Evolutionary conservation across 495 filamentous ascomycete genomes (phyloP), one percentile per base, ranked within the genome.

Genomic region (Letharia columbiana): DNA sequence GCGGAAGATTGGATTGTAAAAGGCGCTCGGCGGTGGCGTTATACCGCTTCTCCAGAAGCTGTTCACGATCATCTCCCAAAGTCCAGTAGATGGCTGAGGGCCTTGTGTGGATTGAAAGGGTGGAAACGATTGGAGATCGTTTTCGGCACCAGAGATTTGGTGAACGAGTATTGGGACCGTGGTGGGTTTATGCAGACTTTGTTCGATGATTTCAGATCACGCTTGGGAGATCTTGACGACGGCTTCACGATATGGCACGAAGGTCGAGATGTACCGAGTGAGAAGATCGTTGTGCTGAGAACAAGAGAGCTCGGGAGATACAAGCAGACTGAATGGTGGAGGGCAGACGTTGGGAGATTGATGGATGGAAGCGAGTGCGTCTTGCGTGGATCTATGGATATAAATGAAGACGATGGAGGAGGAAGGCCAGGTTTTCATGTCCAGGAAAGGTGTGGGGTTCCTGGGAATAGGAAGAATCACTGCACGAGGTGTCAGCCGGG

Each of bases 21-120:
- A 4, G 52, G 28, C 4, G 4, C 52, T 7, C 52, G 52, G 18
- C 52, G 52, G 18, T 56, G 52, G 52, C 52, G 52, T 13, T 18
- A 5, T 33, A 13, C 31, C 31, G 31, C 31, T 37, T 56, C 52
- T 35, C 31, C 52, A 56, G 52, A 56, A 56, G 52, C 37, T 18
- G 52, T 56, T 17, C 52, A 56, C 6, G 7, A 56, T 18, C 0
- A 13, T 56, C 52, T 56, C 8, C 52, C 52, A 8, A 56, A 9
- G 6, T 56, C 52, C 9, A 37, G 52, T 35, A 33, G 52, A 31
- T 56, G 52, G 52, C 52, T 56, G 28, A 35, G 12, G 6, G 52
- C 52, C 18, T 37, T 56, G 31, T 56, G 52, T 20, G 52, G 52
- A 56, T 56, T 56, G 15, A 56, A 56, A 56, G 52, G 52, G 4